Conservation (phyloP, 129 eudicot species). For the Helianthus annuus region DNA sequence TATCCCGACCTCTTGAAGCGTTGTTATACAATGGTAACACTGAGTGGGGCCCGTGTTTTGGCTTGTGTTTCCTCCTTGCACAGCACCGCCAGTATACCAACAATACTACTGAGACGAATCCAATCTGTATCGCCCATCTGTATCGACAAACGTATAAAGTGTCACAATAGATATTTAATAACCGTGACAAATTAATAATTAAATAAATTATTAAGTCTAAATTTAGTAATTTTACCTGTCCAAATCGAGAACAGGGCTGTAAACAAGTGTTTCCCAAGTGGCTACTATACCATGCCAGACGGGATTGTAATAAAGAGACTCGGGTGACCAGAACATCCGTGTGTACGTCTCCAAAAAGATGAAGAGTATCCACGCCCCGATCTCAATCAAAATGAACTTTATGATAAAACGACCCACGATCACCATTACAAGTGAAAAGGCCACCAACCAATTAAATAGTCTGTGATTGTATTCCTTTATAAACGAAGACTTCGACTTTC, state of each 20-base stretch:
- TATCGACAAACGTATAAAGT: conserved; percentile 9
- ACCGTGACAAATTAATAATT: too few relatives aligned
- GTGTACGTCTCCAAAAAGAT: conserved; percentile 95
- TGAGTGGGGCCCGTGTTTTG: conserved; percentile 51
- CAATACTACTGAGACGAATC: conserved; percentile 39
- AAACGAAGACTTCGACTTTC: conserved; percentile 79
- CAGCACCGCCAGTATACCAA: conserved; percentile 74
- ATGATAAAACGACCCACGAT: conserved; percentile 82
- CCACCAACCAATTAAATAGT: conserved; percentile 98
- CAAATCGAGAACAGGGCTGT: conserved; percentile 88
- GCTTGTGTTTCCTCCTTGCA: conserved; percentile 60
- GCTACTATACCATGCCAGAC: conserved; percentile 85
- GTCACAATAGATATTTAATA: background rate
- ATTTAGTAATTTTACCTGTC: conserved; percentile 62
- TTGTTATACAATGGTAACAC: conserved; percentile 50
- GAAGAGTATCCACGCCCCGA: conserved; percentile 92
- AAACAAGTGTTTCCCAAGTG: conserved; percentile 94
- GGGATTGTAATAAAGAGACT: conserved; percentile 94
- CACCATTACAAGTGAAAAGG: conserved; percentile 95
- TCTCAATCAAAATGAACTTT: conserved; percentile 78
- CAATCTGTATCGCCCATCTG: conserved; percentile 82
- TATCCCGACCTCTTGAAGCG: conserved; percentile 46
- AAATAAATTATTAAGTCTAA: too few relatives aligned
- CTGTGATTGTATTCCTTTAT: conserved; percentile 93
- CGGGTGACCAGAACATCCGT: conserved; percentile 97